A percentile compares a stretch with the other conserved stretches of the same genome.
Conservation (phyloP, 2,329 filamentous ascomycete species). For the Epichloe glyceriae region DNA sequence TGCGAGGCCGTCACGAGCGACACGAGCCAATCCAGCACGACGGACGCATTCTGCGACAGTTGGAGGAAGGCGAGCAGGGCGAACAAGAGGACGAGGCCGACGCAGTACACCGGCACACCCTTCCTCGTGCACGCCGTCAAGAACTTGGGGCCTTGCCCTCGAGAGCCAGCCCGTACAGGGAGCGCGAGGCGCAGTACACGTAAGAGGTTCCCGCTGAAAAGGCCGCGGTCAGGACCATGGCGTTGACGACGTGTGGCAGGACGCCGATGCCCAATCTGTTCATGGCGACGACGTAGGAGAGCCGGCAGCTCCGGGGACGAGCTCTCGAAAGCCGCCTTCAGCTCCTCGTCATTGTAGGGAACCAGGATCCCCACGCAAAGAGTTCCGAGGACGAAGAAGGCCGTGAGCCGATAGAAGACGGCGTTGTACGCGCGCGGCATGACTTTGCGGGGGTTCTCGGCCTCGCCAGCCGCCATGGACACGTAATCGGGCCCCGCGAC, state of each 20-base stretch:
- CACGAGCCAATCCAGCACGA: conserved; percentile 62
- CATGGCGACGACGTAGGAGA: conserved; percentile 57
- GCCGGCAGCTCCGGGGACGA: conserved; percentile 54
- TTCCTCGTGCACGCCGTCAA: conserved; percentile 46
- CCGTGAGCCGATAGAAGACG: conserved; percentile 64
- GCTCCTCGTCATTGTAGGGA: conserved; percentile 50
- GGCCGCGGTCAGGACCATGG: conserved; percentile 54
- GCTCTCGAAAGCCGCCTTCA: conserved; percentile 46
- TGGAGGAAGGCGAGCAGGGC: conserved; percentile 63
- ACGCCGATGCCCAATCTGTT: conserved; percentile 47
- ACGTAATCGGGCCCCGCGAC: conserved; percentile 58
- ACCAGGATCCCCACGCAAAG: conserved; percentile 61
- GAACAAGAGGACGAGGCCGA: conserved; percentile 51
- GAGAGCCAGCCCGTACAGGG: conserved; percentile 54
- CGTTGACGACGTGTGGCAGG: conserved; percentile 61
- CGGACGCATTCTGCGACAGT: conserved; percentile 49
- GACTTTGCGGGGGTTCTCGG: conserved; percentile 54
- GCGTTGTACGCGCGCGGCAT: conserved; percentile 66
- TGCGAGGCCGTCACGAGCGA: conserved; percentile 58
- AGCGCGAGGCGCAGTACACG: conserved; percentile 53
- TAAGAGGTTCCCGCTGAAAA: conserved; percentile 54
- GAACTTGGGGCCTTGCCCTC: conserved; percentile 50
- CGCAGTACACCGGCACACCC: conserved; percentile 65
- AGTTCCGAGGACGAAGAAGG: conserved; percentile 64
- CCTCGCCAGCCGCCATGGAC: conserved; percentile 55